Evolutionary conservation across 2,329 filamentous ascomycete genomes (phyloP).

Genomic region (Phialophora expanda): DNA sequence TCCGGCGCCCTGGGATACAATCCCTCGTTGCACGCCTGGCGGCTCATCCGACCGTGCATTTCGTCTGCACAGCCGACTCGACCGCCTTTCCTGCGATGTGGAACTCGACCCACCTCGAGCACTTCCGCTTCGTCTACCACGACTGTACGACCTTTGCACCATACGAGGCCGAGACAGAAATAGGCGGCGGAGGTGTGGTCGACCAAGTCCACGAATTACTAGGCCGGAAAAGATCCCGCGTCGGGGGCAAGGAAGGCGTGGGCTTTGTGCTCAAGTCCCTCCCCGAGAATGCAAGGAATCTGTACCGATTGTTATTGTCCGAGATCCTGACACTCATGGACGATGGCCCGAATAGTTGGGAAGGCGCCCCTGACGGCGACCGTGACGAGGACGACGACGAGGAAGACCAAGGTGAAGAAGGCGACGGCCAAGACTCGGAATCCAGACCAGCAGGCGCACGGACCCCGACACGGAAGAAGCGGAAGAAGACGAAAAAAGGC

Average conservation of each 20-base stretch:
- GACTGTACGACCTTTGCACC: constrained; percentile 89
- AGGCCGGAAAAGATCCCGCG: constrained; percentile 75
- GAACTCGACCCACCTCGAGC: constrained; percentile 82
- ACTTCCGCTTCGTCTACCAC: constrained; percentile 88
- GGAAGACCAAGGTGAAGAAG: constrained; percentile 40
- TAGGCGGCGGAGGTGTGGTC: constrained; percentile 65
- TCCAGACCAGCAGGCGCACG: not conserved
- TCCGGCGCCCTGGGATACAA: constrained; percentile 74
- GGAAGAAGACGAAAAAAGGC: not conserved
- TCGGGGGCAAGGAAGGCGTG: constrained; percentile 89
- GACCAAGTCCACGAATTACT: constrained; percentile 89
- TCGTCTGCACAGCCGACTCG: constrained; percentile 84
- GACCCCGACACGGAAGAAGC: not conserved
- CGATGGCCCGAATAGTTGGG: constrained; percentile 48
- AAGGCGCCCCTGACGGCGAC: not conserved
- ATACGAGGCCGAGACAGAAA: constrained; percentile 70
- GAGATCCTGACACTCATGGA: constrained; percentile 77
- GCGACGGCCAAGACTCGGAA: not conserved
- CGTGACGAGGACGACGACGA: constrained; percentile 40
- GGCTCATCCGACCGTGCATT: constrained; percentile 70
- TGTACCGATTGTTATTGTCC: constrained; percentile 83
- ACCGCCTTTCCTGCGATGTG: constrained; percentile 87
- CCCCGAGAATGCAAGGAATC: constrained; percentile 85
- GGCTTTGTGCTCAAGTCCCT: constrained; percentile 87
- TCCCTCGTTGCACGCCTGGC: constrained; percentile 76